Percentiles rank a stretch among this genome's conserved stretches.
These are phyloP conservation scores for Lolium perenne DNA, from an alignment of 176 grass and related monocot genomes.

Conservation along the genomic window DNA sequence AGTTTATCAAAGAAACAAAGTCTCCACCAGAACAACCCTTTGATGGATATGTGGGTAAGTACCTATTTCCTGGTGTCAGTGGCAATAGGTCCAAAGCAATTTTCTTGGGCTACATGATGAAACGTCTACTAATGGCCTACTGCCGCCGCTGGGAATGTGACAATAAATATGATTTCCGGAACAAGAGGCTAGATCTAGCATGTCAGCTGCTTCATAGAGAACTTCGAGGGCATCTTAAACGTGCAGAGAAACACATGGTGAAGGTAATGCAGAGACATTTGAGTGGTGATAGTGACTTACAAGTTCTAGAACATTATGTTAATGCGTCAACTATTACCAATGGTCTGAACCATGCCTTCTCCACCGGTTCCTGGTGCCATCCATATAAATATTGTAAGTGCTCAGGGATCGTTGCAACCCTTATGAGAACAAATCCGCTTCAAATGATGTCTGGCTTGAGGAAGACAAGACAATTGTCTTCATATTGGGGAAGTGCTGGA, in stretches of 20 bases:
- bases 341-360: slow-evolving; percentile 77
- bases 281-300: slow-evolving; percentile 61
- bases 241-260: slow-evolving; percentile 62
- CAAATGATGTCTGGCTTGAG: slow-evolving; percentile 84
- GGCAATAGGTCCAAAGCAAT: slow-evolving; percentile 67
- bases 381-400: slow-evolving; percentile 59
- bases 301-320: slow-evolving; percentile 58
- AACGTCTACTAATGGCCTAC: slow-evolving; percentile 73
- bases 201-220: slow-evolving; percentile 75
- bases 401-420: slow-evolving; percentile 74
- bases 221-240: slow-evolving; percentile 63
- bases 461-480: slow-evolving; percentile 73
- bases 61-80: slow-evolving; percentile 64
- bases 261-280: slow-evolving; percentile 87
- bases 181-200: slow-evolving; percentile 79
- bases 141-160: slow-evolving; percentile 74
- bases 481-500: slow-evolving; percentile 67
- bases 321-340: slow-evolving; percentile 80
- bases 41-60: slow-evolving; percentile 70
- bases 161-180: slow-evolving; percentile 89
- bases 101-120: slow-evolving; percentile 88
- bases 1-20: slow-evolving; percentile 61
- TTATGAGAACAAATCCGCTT: slow-evolving; percentile 78
- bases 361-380: slow-evolving; percentile 81
- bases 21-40: slow-evolving; percentile 73